Evolutionary conservation across 176 grass and related monocot genomes (phyloP), one percentile per base, ranked within the genome.

Genomic region (Hordeum vulgare): DNA sequence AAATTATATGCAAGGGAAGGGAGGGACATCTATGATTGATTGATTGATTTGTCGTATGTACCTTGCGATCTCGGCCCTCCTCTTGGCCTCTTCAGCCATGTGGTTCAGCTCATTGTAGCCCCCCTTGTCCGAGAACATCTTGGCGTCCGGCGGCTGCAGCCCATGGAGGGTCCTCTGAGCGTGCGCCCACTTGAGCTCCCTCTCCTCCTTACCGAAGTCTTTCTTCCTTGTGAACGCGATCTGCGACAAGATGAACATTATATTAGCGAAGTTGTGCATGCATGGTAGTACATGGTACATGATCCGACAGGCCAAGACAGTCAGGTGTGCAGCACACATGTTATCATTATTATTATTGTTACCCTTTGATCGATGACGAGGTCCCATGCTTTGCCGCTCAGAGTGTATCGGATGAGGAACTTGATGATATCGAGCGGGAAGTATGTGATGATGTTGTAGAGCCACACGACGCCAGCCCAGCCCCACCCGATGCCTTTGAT

Each of bases 401-500:
- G 78, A 34, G 88, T 83, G 63, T 97, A 97, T 67, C 89, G 83
- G 80, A 92, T 97, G 13, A 92, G 71, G 80, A 94, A 97, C 56
- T 94, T 97, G 83, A 97, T 89, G 56, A 94, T 79, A 67, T 97
- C 94, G 3, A 97, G 92, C 5, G 94, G 94, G 66, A 97, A 77
- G 66, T 97, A 97, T 57, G 88, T 90, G 44, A 94, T 78, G 33
- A 97, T 36, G 62, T 94, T 97, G 85, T 92, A 97, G 61, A 97
- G 85, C 94, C 94, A 97, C 56, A 97, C 91, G 31, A 97, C 74
- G 72, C 94, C 94, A 60, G 94, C 94, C 94, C 94, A 97, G 40
- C 94, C 91, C 94, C 94, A 97, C 33, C 94, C 94, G 44, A 94
- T 90, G 74, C 94, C 94, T 79, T 94, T 84, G 66, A 97, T 94